These are phyloP conservation scores for Saccharomyces kudriavzevii DNA, from an alignment of 805 yeast genomes.

Conservation along the genomic window DNA sequence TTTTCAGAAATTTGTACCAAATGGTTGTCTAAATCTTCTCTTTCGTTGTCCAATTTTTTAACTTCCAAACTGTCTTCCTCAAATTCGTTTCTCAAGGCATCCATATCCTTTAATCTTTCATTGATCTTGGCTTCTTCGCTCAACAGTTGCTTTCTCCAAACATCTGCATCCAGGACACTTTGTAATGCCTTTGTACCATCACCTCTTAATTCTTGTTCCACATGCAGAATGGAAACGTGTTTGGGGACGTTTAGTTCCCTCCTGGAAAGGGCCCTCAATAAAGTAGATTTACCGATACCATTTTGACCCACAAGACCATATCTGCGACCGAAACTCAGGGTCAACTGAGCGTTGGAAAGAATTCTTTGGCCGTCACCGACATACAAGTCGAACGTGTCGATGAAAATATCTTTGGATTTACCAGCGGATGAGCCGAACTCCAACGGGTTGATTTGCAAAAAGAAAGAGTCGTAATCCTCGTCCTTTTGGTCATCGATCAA, in stretches of 20 bases:
- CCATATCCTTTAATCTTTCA: conserved; percentile 70
- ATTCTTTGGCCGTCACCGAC: conserved; percentile 96
- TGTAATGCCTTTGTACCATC: conserved; percentile 87
- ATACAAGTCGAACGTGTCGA: conserved; percentile 86
- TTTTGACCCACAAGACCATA: conserved; percentile 97
- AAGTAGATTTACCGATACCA: conserved; percentile 98
- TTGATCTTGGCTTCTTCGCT: conserved; percentile 67
- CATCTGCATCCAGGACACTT: conserved; percentile 98
- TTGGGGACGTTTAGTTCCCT: conserved; percentile 92
- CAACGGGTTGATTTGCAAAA: conserved; percentile 88
- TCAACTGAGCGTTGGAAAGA: conserved; percentile 75
- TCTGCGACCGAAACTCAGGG: conserved; percentile 85
- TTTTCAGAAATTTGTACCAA: conserved; percentile 75
- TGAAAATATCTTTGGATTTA: conserved; percentile 90
- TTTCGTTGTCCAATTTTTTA: conserved; percentile 78
- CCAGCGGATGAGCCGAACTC: conserved; percentile 88
- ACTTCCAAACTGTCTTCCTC: conserved; percentile 69
- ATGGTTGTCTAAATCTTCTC: conserved; percentile 74
- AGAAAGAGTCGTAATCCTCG: conserved; percentile 88
- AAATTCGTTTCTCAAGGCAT: conserved; percentile 57
- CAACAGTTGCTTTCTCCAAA: conserved; percentile 89
- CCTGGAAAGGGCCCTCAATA: conserved; percentile 81
- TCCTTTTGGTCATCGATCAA: conserved; percentile 55
- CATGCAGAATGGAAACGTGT: conserved; percentile 91
- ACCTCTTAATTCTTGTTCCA: conserved; percentile 94